Percentiles rank a stretch among this genome's conserved stretches.
Evolutionary conservation across 768 basidiomycete genomes (phyloP).

Genomic region (Lactarius trivialis): DNA sequence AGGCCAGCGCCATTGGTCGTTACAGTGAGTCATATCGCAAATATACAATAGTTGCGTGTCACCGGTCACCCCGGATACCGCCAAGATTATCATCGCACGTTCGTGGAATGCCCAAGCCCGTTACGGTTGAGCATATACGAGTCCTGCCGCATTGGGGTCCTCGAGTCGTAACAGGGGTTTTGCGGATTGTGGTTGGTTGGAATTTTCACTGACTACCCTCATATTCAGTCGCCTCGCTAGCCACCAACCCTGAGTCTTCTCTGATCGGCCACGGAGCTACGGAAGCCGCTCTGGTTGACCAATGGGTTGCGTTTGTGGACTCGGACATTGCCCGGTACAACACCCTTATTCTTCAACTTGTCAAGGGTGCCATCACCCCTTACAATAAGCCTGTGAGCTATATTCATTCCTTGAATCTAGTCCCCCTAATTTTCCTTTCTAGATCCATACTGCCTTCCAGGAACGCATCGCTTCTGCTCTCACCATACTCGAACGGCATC

Average conservation of each 20-base stretch:
- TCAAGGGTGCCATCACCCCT: constrained; percentile 43
- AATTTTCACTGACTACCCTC: constrained; percentile 11
- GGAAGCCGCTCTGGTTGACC: constrained; percentile 72
- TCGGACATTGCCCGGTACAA: constrained; percentile 46
- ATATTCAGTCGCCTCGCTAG: constrained; percentile 60
- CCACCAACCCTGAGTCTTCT: constrained; percentile 71
- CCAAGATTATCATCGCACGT: background rate
- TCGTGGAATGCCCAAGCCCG: background rate
- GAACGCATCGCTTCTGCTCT: constrained; percentile 56
- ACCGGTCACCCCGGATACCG: background rate
- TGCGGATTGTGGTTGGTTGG: constrained; percentile 8
- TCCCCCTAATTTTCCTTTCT: constrained; percentile 1
- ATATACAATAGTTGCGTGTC: background rate
- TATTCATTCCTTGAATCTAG: constrained; percentile 1
- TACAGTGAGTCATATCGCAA: constrained; percentile 61
- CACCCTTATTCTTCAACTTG: constrained; percentile 36
- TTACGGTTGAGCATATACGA: background rate
- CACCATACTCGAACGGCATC: constrained; percentile 63
- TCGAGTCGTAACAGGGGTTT: background rate
- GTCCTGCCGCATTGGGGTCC: background rate
- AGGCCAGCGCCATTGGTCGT: constrained; percentile 73
- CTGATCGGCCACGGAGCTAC: constrained; percentile 62
- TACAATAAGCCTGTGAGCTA: constrained; percentile 78
- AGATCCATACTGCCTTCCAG: constrained; percentile 53
- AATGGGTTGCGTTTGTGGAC: constrained; percentile 78